These are phyloP conservation scores for Chrysoporthe deuterocubensis DNA, from an alignment of 2,329 filamentous ascomycete species.

Conservation along the genomic window DNA sequence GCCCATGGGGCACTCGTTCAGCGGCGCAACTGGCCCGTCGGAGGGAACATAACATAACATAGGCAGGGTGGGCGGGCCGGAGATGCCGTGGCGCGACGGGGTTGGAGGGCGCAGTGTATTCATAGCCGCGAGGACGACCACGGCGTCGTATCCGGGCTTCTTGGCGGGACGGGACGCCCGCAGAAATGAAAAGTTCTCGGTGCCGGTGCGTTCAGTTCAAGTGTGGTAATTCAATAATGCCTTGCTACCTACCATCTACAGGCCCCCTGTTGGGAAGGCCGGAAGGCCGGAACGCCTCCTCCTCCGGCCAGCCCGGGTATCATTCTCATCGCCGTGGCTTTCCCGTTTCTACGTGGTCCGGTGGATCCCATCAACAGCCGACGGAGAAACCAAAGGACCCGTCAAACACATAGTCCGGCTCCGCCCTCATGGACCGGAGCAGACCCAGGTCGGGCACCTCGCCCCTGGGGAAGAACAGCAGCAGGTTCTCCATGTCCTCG, in stretches of 20 bases:
- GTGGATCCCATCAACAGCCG: conserved; percentile 36
- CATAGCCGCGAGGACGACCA: no score
- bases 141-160: no score
- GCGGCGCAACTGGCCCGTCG: background rate
- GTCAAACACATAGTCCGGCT: conserved; percentile 57
- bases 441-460: conserved; percentile 60
- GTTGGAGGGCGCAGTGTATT: no score
- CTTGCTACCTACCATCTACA: conserved; percentile 1
- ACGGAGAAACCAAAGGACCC: conserved; percentile 64
- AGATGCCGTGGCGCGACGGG: no score
- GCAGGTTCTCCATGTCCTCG: conserved; percentile 80
- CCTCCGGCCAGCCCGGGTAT: conserved; percentile 6
- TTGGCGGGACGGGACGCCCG: no score
- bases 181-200: background rate
- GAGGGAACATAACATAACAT: background rate
- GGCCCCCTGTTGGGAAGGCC: background rate
- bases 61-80: background rate
- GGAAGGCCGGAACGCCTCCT: conserved; percentile 6
- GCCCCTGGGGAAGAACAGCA: conserved; percentile 66
- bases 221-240: no score
- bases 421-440: conserved; percentile 58
- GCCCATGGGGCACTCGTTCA: background rate
- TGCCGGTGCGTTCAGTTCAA: no score
- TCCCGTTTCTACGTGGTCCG: background rate
- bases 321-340: background rate